Percentiles rank a stretch among this genome's conserved stretches.
phyloP scores from a whole-genome alignment of 225 moss, liverwort and hornwort genomes.

The Physcomitrium patens region DNA sequence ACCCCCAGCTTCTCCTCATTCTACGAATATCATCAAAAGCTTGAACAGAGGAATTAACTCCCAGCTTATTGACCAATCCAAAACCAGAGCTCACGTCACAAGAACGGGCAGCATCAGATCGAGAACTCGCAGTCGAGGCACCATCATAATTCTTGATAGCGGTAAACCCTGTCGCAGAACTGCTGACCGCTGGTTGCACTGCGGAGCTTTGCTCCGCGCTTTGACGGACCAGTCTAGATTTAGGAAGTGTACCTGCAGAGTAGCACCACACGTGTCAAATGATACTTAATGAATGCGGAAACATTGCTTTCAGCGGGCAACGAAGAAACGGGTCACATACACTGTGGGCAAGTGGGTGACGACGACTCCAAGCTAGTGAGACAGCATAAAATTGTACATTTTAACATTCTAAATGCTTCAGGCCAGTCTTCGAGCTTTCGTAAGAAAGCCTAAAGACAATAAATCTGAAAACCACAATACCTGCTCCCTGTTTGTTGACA shows the following conservation, averaged over 20 bases:
- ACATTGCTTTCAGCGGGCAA: background rate
- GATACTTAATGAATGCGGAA: background rate
- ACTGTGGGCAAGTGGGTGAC: background rate
- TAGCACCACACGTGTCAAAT: constrained; percentile 3
- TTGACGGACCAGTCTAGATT: constrained; percentile 47
- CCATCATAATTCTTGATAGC: constrained; percentile 23
- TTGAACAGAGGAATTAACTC: constrained; percentile 59
- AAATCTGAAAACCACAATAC: constrained; percentile 10
- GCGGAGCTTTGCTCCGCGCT: constrained; percentile 40
- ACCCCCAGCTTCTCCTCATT: constrained; percentile 91
- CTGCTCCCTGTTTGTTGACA: constrained; percentile 27
- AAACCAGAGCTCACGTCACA: constrained; percentile 29
- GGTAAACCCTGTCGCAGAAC: constrained; percentile 10
- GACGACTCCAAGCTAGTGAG: background rate
- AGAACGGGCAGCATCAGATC: constrained; percentile 23
- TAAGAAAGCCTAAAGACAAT: background rate
- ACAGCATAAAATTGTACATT: background rate
- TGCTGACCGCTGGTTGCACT: constrained; percentile 15
- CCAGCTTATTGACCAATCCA: constrained; percentile 32
- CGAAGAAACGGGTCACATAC: background rate
- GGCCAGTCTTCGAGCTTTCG: background rate
- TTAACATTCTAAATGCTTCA: background rate
- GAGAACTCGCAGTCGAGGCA: constrained; percentile 3
- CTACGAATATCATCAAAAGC: constrained; percentile 68
- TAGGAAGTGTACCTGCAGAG: constrained; percentile 46